Percentiles rank a stretch among this genome's conserved stretches.
Conservation (phyloP, 192 early-diverging fungal species). For the Coemansia sp. region DNA sequence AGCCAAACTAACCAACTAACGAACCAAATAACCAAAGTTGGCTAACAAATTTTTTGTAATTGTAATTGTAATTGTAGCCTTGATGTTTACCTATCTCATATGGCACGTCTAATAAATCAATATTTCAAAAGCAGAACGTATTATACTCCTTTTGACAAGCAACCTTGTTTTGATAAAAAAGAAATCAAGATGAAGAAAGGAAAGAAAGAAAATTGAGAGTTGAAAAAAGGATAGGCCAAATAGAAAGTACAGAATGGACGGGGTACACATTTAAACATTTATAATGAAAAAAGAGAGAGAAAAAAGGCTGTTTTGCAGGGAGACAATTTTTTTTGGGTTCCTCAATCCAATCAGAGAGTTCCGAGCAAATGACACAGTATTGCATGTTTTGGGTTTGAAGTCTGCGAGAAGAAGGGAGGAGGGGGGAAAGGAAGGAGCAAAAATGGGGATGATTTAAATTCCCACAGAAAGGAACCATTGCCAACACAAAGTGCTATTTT, state of each 20-base stretch:
- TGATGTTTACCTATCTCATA: background rate
- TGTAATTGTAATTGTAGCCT: no score
- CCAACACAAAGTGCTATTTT: no score
- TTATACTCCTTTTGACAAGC: no score
- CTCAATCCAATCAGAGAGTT: background rate
- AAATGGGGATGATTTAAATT: no score
- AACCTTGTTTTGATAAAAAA: background rate
- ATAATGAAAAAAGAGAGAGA: background rate
- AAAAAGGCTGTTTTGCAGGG: background rate
- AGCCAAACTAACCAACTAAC: no score
- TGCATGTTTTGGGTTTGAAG: background rate
- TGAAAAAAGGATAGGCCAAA: background rate
- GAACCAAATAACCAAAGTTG: no score
- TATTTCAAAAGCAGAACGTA: background rate
- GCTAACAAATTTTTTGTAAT: no score
- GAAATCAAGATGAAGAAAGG: background rate
- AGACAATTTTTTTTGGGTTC: background rate
- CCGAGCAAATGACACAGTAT: background rate
- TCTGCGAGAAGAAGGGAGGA: background rate
- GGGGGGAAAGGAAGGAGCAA: no score
- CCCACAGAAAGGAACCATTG: no score
- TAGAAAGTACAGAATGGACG: background rate
- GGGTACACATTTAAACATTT: background rate
- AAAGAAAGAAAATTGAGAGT: background rate
- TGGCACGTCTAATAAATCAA: background rate